Base-by-base conservation (phyloP, 768 basidiomycete genomes). In the Boletellus sp. region DNA sequence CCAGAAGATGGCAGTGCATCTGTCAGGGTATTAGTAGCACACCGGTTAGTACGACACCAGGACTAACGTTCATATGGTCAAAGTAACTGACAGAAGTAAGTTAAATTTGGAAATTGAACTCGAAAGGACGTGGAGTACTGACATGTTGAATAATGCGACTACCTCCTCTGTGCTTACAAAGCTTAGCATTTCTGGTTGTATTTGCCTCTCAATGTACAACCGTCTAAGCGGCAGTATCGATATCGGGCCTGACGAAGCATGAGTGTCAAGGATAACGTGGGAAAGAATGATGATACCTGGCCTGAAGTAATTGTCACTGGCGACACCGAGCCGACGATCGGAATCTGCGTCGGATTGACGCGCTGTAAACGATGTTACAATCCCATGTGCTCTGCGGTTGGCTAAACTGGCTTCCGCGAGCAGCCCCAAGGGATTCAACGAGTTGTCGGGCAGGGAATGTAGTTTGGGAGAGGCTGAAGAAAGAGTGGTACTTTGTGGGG, bases 161-260 rank as follows among this genome's bases (percentile, higher is more conserved):
- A 97, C 94, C 62, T 98, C 92, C 22, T 95, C 90, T 0, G 87
- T 88, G 48, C 75, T 74, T 3, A 92, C 86, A 56, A 95, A 94
- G 55, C 76, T 90, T 35, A 97, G 74, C 83, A 96, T 94, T 61
- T 96, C 94, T 0, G 94, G 94, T 59, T 94, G 92, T 26, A 94
- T 72, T 65, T 94, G 88, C 20, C 90, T 81, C 68, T 94, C 90
- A 45, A 94, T 94, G 65, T 83, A 89, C 51, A 93, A 67, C 45
- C 89, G 75, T 26, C 90, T 81, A 37, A 94, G 76, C 0, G 92
- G 92, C 37, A 94, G 65, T 39, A 92, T 90, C 5, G 87, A 89
- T 82, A 94, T 92, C 0, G 91, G 91, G 22, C 90, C 89, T 90
- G 32, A 42, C 7, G 56, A 32, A 50, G 35, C 39, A 54, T 59